phyloP scores from a whole-genome alignment of 2,329 filamentous ascomycete genomes.

The Orbilia blumenaviensis region DNA sequence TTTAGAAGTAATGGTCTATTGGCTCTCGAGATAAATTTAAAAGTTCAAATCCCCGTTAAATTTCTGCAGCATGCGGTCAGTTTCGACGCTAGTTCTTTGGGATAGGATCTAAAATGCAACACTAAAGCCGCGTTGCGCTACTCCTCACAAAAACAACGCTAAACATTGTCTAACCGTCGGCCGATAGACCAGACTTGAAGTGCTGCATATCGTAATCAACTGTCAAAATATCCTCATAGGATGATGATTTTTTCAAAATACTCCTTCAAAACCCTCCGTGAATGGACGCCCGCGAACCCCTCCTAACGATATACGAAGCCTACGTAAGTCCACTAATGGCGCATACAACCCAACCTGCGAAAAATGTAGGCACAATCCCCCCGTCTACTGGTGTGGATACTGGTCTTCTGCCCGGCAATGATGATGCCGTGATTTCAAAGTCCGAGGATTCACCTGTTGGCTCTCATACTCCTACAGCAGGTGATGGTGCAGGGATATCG shows the following conservation, averaged over 20 bases:
- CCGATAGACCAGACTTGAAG: not conserved
- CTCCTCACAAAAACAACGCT: not conserved
- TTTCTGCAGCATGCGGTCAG: no score
- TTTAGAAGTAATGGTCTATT: no score
- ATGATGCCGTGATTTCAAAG: not conserved
- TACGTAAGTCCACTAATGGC: not conserved
- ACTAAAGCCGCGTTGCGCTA: not conserved
- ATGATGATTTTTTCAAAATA: not conserved
- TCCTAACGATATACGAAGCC: slow-evolving; percentile 7
- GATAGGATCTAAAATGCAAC: not conserved
- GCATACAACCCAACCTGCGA: not conserved
- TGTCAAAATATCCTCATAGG: not conserved
- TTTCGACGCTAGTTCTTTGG: no score
- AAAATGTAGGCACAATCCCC: not conserved
- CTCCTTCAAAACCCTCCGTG: not conserved
- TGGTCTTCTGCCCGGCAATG: not conserved
- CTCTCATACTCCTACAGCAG: not conserved
- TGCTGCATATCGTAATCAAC: not conserved
- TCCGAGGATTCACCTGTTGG: not conserved
- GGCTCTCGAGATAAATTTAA: no score
- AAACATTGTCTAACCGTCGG: not conserved
- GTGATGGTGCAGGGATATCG: not conserved
- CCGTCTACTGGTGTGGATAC: not conserved
- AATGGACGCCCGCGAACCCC: slow-evolving; percentile 1
- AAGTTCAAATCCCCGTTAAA: no score